Conservation (phyloP, 1,284 basidiomycete genomes). For the Apiotrichum akiyoshidainum region DNA sequence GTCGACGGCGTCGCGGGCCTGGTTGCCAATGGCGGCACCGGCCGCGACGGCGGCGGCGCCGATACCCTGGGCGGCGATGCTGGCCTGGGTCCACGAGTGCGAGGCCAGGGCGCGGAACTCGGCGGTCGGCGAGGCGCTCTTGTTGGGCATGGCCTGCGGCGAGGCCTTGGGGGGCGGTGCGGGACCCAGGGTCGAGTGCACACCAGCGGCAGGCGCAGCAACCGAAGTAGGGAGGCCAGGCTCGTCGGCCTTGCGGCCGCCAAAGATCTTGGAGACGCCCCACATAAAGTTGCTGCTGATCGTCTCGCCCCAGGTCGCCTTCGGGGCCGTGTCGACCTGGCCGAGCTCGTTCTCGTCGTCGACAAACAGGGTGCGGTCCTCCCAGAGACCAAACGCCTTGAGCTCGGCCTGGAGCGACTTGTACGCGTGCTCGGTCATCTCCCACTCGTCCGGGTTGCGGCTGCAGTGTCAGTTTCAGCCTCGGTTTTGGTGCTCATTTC, state of each 20-base stretch:
- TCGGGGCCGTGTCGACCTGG: conserved; percentile 21
- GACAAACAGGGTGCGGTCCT: conserved; percentile 44
- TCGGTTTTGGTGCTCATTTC: too few relatives aligned
- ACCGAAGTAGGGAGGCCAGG: conserved; percentile 5
- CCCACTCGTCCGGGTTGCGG: conserved; percentile 42
- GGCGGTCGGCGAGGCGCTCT: neutral
- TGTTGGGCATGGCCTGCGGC: neutral
- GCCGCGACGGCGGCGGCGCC: conserved; percentile 38
- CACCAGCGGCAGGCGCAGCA: conserved; percentile 23
- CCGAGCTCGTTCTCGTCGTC: conserved; percentile 47
- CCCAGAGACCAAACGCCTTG: conserved; percentile 39
- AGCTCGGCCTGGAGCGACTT: conserved; percentile 37
- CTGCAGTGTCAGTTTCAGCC: conserved; percentile 13
- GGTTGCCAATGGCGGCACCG: conserved; percentile 35
- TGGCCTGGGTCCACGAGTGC: conserved; percentile 44
- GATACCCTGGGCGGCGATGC: conserved; percentile 41
- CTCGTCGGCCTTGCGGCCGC: neutral
- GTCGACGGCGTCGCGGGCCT: conserved; percentile 40
- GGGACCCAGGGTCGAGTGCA: conserved; percentile 17
- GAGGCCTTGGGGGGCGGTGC: conserved; percentile 1
- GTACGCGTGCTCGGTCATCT: conserved; percentile 36
- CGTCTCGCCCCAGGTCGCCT: conserved; percentile 42
- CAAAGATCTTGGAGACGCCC: conserved; percentile 2
- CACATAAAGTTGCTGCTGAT: conserved; percentile 26
- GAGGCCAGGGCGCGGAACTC: conserved; percentile 26